Base-by-base conservation (phyloP, 768 basidiomycete genomes). In the Floccularia luteovirens region DNA sequence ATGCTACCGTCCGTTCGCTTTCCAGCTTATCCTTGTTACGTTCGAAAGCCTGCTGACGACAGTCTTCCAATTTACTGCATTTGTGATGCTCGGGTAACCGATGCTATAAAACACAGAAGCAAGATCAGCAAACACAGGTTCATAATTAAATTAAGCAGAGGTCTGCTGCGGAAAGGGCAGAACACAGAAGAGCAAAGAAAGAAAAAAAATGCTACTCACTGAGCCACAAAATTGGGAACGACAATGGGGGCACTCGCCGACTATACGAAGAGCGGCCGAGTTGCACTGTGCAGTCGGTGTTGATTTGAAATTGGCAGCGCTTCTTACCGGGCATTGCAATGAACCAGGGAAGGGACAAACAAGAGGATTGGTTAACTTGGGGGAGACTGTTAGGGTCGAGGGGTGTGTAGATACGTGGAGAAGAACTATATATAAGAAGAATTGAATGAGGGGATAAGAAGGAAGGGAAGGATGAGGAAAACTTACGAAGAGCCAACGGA, bases 21-120 rank as follows among this genome's bases (percentile, higher is more conserved):
- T 90, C 89, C 43, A 92, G 66, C 65, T 87, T 87, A 38, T 66
- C 72, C 77, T 91, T 90, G 70, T 92, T 91, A 54, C 76, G 73
- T 48, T 89, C 79, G 56, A 90, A 92, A 14, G 90, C 90, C 60
- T 88, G 82, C 59, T 89, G 83, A 47, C 82, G 70, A 64, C 90
- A 92, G 59, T 81, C 81, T 56, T 86, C 81, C 46, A 93, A 66
- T 45, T 90, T 83, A 48, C 76, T 74, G 66, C 90, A 93, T 41
- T 74, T 72, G 59, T 93, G 90, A 50, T 88, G 86, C 57, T 92
- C 90, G 5, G 90, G 89, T 47, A 93, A 71, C 44, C 90, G 85
- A 56, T 92, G 90, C 85, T 91, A 41, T 22, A 49, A 43, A 42
- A 43, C 31, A 46, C 42, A 14, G 50, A 52, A 41, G n/a, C n/a